Evolutionary conservation across 2,329 filamentous ascomycete species (phyloP), one percentile per base, ranked within the genome.

Genomic region (Onygenales sp.): DNA sequence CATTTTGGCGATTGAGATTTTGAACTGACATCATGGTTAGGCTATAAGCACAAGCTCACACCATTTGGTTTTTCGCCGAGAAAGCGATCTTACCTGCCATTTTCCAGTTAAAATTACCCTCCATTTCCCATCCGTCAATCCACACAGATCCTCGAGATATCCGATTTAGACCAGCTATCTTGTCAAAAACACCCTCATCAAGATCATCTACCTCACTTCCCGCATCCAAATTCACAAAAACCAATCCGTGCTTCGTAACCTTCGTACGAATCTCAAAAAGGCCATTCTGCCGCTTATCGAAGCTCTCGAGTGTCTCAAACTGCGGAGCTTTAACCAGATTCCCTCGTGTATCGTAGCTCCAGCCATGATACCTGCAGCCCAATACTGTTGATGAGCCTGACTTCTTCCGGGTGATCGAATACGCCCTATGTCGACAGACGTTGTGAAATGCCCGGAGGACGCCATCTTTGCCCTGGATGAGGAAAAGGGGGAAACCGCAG

Each of bases 371-470:
- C 54, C 77, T 77, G 70, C 81, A 84, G 0, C 76, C 71, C 39
- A 84, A 73, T 37, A 83, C 74, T 4, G 60, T 73, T 47, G 74
- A 74, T 42, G 72, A 72, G 2, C 81, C 81, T 8, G 72, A 66
- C 2, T 77, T 71, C 43, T 74, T 72, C 3, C 70, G 78, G 7
- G 84, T 74, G 0, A 43, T 31, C 34, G 80, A 78, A 60, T 78
- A 84, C 21, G 81, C 81, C 6, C 81, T 73, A 63, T 84, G 81
- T 2, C 81, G 70, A 65, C 82, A 84, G 37, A 83, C 72, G 60
- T 84, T 84, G 67, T 84, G 81, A 63, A 84, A 83, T 13, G 74
- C 80, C 54, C 80, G 75, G 63, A 83, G 75, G 8, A 71, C 70
- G 13, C 71, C 69, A 21, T 77, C 70, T 49, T 78, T 75, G 54